These are phyloP conservation scores for Rozella allomycis DNA, from an alignment of 371 early-diverging fungal genomes.

Conservation along the genomic window DNA sequence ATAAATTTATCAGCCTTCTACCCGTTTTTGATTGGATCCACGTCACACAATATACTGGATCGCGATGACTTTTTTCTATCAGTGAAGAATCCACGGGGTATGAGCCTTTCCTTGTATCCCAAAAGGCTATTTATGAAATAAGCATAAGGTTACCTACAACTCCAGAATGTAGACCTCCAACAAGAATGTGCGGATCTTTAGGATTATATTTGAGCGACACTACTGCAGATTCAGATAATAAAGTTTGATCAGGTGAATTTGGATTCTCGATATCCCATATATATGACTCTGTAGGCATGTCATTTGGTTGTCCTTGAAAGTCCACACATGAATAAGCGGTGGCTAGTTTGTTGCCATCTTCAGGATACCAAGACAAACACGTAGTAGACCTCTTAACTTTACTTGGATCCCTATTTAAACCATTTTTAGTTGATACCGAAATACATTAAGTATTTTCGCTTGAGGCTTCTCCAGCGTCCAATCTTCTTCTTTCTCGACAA, in stretches of 20 bases:
- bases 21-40: constrained; percentile 37
- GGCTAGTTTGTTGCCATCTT: constrained; percentile 29
- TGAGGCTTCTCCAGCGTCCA: constrained; percentile 14
- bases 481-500: constrained; percentile 15
- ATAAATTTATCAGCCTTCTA: neutral
- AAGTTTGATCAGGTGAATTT: constrained; percentile 22
- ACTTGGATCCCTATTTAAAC: constrained; percentile 19
- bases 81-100: constrained; percentile 23
- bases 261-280: constrained; percentile 37
- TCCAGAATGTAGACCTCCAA: constrained; percentile 32
- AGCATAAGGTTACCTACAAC: constrained; percentile 11
- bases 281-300: constrained; percentile 23
- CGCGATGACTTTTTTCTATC: constrained; percentile 24
- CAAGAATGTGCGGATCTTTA: constrained; percentile 31
- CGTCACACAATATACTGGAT: constrained; percentile 22
- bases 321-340: constrained; percentile 27
- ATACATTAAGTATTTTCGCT: constrained; percentile 25
- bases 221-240: constrained; percentile 19
- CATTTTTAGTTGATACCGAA: constrained; percentile 7
- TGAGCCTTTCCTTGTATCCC: constrained; percentile 31
- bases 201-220: constrained; percentile 32
- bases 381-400: constrained; percentile 19
- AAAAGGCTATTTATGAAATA: constrained; percentile 12
- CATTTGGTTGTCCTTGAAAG: constrained; percentile 21
- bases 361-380: constrained; percentile 30